phyloP scores from a whole-genome alignment of 2,329 filamentous ascomycete genomes.

The Paraphoma chrysanthemicola region DNA sequence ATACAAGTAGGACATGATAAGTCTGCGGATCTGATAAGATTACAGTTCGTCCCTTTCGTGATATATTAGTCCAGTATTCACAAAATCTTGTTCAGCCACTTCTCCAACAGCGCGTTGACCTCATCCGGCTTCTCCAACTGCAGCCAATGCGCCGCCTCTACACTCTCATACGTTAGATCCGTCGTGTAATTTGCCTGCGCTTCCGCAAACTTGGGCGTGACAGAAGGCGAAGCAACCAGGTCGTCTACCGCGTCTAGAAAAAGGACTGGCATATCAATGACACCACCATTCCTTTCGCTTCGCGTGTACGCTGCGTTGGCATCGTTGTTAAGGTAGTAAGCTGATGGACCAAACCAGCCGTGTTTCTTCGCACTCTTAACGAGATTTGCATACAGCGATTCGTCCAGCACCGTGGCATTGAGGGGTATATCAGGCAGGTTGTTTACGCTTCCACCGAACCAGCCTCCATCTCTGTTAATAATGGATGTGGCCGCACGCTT shows the following conservation, averaged over 20 bases:
- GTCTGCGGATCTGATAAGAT: no score
- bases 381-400: constrained; percentile 33
- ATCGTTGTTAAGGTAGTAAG: constrained; percentile 55
- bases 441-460: constrained; percentile 37
- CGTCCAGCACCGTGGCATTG: constrained; percentile 33
- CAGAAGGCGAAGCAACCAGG: constrained; percentile 37
- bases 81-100: constrained; percentile 26
- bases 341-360: constrained; percentile 48
- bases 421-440: constrained; percentile 41
- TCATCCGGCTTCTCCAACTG: constrained; percentile 34
- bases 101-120: constrained; percentile 28
- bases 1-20: no score
- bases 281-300: constrained; percentile 44
- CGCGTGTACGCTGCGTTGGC: constrained; percentile 52
- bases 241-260: constrained; percentile 52
- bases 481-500: constrained; percentile 29
- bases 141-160: constrained; percentile 46
- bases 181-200: constrained; percentile 43
- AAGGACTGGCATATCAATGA: constrained; percentile 46
- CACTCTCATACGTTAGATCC: constrained; percentile 53
- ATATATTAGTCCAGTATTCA: not conserved
- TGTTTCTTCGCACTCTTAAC: constrained; percentile 48
- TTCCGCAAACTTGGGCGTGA: constrained; percentile 41
- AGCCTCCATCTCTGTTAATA: constrained; percentile 35
- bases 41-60: no score